Evolutionary conservation across 306 rosid species (phyloP).

Genomic region (peach (Prunus persica)): DNA sequence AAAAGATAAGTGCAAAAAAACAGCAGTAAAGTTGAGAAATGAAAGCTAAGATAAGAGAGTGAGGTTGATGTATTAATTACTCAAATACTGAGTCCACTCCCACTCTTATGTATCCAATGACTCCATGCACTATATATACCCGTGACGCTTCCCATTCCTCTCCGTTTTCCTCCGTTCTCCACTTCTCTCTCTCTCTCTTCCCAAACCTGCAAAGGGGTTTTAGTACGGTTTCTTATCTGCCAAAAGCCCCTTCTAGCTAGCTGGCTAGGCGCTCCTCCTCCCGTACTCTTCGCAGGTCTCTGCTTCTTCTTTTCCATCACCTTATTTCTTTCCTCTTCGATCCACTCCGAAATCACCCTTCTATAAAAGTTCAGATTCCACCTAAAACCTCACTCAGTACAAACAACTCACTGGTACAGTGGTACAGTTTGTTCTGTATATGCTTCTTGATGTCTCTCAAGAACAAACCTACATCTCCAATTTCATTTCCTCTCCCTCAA

Average conservation of each 20-base stretch:
- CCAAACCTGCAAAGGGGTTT: constrained; percentile 13
- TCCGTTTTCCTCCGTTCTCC: constrained; percentile 4
- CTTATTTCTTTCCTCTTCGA: not conserved
- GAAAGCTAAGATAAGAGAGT: too few relatives aligned
- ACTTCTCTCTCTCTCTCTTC: constrained; percentile 15
- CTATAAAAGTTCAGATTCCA: too few relatives aligned
- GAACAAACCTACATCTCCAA: not conserved
- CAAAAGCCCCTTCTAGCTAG: not conserved
- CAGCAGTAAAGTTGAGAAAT: not conserved
- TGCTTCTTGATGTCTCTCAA: not conserved
- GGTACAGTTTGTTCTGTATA: not conserved
- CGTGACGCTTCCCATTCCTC: not conserved
- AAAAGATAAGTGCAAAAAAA: too few relatives aligned
- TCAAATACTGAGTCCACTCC: not conserved
- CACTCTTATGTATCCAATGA: not conserved
- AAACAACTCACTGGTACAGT: not conserved
- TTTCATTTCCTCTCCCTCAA: not conserved
- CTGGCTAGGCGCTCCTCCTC: too few relatives aligned
- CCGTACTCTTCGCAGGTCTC: not conserved
- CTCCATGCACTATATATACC: constrained; percentile 36
- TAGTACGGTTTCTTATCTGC: not conserved
- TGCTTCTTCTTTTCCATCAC: not conserved
- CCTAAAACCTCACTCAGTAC: not conserved
- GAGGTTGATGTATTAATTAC: not conserved
- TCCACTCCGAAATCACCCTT: not conserved